Evolutionary conservation across 1,284 basidiomycete genomes (phyloP).

Genomic region (Ceratobasidium sp.): DNA sequence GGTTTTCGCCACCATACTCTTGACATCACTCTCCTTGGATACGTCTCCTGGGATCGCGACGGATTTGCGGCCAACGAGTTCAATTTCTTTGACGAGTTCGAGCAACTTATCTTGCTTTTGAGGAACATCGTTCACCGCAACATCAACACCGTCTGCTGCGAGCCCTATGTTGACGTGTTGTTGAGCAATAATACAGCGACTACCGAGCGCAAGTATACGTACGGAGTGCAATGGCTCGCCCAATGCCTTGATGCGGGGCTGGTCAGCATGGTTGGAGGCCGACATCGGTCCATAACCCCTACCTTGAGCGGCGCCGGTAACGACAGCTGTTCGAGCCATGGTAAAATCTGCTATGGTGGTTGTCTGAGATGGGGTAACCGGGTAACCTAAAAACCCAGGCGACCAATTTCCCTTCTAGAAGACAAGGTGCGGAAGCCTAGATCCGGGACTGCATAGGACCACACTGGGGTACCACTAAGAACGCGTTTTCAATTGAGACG

Average conservation of each 20-base stretch:
- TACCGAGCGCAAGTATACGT: neutral
- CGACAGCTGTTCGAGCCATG: slow-evolving; percentile 53
- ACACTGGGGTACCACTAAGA: too few relatives aligned
- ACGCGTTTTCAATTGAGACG: too few relatives aligned
- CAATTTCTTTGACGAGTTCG: slow-evolving; percentile 41
- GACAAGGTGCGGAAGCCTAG: too few relatives aligned
- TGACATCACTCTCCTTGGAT: slow-evolving; percentile 49
- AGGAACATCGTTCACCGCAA: slow-evolving; percentile 58
- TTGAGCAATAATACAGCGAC: neutral
- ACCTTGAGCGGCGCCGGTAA: slow-evolving; percentile 59
- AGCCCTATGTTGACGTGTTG: slow-evolving; percentile 50
- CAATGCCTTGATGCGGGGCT: slow-evolving; percentile 51
- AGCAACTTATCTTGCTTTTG: slow-evolving; percentile 51
- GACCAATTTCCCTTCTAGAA: too few relatives aligned
- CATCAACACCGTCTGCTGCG: slow-evolving; percentile 57
- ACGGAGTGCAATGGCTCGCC: slow-evolving; percentile 58
- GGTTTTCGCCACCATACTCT: slow-evolving; percentile 46
- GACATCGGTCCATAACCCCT: too few relatives aligned
- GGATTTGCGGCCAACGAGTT: slow-evolving; percentile 48
- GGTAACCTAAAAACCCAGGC: too few relatives aligned
- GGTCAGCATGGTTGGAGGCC: neutral
- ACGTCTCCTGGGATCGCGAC: slow-evolving; percentile 49
- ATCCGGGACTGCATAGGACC: too few relatives aligned
- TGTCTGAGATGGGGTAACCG: too few relatives aligned
- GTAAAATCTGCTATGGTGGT: too few relatives aligned